Percentiles rank a stretch among this genome's conserved stretches.
Evolutionary conservation across 2,329 filamentous ascomycete genomes (phyloP).

Genomic region (Colletotrichum simmondsii): DNA sequence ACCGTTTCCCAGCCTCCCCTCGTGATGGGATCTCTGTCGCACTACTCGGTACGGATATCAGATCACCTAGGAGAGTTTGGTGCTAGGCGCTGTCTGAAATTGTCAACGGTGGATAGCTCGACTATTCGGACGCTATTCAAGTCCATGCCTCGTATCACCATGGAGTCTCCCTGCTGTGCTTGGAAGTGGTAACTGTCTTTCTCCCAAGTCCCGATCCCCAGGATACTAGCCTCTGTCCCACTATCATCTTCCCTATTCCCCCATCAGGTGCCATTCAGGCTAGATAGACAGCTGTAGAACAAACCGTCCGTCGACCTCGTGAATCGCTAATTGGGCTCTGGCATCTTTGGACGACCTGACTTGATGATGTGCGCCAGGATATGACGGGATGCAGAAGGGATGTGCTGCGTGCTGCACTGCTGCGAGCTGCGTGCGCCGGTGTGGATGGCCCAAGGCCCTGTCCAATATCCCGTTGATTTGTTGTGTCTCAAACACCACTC

Average conservation of each 20-base stretch:
- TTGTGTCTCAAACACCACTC: not conserved
- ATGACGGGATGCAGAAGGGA: not conserved
- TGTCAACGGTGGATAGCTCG: not conserved
- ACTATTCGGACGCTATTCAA: not conserved
- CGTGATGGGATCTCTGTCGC: conserved; percentile 10
- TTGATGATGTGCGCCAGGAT: conserved; percentile 29
- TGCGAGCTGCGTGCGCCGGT: not conserved
- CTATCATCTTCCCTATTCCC: not conserved
- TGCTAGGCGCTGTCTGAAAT: not conserved
- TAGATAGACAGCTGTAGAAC: not conserved
- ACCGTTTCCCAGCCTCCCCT: conserved; percentile 25
- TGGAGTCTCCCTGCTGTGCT: not conserved
- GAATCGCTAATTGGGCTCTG: not conserved
- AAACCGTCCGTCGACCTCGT: not conserved
- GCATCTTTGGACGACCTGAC: not conserved
- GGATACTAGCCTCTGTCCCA: not conserved
- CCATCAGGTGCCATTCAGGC: not conserved
- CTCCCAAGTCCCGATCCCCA: not conserved
- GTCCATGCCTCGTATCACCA: not conserved
- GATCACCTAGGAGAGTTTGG: conserved; percentile 6
- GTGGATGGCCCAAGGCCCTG: conserved; percentile 7
- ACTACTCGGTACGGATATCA: conserved; percentile 13
- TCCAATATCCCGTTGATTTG: conserved; percentile 1
- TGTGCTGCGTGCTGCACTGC: not conserved
- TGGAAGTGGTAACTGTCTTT: not conserved